phyloP scores from a whole-genome alignment of 2,329 filamentous ascomycete genomes.

The Aspergillus intermedius region DNA sequence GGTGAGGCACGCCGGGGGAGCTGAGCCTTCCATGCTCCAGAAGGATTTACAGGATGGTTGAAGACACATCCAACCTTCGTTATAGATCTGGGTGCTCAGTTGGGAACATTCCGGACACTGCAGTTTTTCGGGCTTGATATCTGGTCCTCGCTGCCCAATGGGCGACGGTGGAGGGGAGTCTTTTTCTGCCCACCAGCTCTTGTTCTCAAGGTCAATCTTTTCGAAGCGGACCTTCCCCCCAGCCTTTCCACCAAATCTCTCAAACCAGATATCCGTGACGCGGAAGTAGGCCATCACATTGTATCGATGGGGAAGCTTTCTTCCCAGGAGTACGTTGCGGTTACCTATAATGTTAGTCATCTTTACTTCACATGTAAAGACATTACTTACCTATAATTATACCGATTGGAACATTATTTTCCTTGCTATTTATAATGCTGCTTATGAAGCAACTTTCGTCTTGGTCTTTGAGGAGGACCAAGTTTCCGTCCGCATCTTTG shows the following conservation, averaged over 20 bases:
- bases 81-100: slow-evolving; percentile 29
- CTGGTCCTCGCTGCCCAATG: slow-evolving; percentile 25
- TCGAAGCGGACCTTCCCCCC: slow-evolving; percentile 59
- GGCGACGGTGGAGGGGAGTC: slow-evolving; percentile 19
- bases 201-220: slow-evolving; percentile 47
- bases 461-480: slow-evolving; percentile 45
- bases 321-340: slow-evolving; percentile 44
- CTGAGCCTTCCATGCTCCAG: slow-evolving; percentile 43
- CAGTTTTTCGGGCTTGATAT: slow-evolving; percentile 12
- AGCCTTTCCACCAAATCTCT: slow-evolving; percentile 41
- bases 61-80: slow-evolving; percentile 55
- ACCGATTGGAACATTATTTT: slow-evolving; percentile 46
- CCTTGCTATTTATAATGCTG: slow-evolving; percentile 43
- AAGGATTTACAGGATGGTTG: slow-evolving; percentile 47
- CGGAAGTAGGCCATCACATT: slow-evolving; percentile 64
- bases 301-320: slow-evolving; percentile 52
- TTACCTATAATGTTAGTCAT: slow-evolving; percentile 40
- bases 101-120: slow-evolving; percentile 39
- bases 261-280: slow-evolving; percentile 62
- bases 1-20: slow-evolving; percentile 24
- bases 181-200: slow-evolving; percentile 55
- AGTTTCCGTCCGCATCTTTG: slow-evolving; percentile 41
- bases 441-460: slow-evolving; percentile 30
- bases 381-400: slow-evolving; percentile 46
- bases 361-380: background rate